Conservation (phyloP, 2,329 filamentous ascomycete genomes). For the Claviceps africana region DNA sequence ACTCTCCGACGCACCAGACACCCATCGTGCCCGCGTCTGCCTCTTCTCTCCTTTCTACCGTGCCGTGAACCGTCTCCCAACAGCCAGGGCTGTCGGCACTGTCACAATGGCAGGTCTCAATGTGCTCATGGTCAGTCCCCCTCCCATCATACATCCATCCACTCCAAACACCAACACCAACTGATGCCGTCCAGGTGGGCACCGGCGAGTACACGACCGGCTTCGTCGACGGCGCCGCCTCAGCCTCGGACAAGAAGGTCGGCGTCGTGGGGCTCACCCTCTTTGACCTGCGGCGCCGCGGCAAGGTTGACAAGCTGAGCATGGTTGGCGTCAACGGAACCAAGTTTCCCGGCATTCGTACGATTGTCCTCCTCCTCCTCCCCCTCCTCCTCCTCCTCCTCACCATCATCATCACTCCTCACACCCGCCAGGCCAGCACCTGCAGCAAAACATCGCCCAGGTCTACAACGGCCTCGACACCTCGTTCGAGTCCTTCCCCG, state of each 20-base stretch:
- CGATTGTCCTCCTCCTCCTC: slow-evolving; percentile 16
- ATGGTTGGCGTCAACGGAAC: slow-evolving; percentile 84
- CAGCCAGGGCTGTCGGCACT: background rate
- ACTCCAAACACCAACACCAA: background rate
- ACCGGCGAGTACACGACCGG: slow-evolving; percentile 96
- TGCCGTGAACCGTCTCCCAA: too few relatives aligned
- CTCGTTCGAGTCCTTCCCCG: slow-evolving; percentile 70
- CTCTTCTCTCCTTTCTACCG: too few relatives aligned
- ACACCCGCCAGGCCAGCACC: slow-evolving; percentile 51
- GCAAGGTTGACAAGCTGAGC: slow-evolving; percentile 71
- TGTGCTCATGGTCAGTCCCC: slow-evolving; percentile 50
- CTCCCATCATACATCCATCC: background rate
- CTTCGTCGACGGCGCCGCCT: slow-evolving; percentile 72
- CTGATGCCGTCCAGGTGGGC: slow-evolving; percentile 43
- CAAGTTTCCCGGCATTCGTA: slow-evolving; percentile 86
- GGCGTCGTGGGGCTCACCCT: slow-evolving; percentile 83
- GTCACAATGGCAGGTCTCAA: slow-evolving; percentile 42
- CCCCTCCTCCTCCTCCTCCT: background rate
- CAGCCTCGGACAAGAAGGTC: slow-evolving; percentile 87
- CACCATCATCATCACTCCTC: background rate
- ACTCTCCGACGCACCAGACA: background rate
- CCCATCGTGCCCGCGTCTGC: background rate
- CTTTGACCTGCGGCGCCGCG: slow-evolving; percentile 75
- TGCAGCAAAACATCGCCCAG: slow-evolving; percentile 73
- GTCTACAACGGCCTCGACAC: slow-evolving; percentile 84